Conservation (phyloP, 2,329 filamentous ascomycete genomes). For the Dactylellina cionopaga region DNA sequence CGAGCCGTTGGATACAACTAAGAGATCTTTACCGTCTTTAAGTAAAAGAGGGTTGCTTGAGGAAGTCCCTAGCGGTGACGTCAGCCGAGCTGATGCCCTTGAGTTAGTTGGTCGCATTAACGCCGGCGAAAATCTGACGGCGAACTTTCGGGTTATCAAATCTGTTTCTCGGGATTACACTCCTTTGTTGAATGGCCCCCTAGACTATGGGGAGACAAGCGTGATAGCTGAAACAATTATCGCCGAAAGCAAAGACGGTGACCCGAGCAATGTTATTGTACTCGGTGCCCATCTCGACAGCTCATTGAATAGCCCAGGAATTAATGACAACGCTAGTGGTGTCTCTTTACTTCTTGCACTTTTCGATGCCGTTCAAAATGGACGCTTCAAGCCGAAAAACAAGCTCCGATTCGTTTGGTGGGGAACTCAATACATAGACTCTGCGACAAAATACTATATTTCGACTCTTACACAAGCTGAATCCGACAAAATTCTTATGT, state of each 20-base stretch:
- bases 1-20: conserved; percentile 59
- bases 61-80: conserved; percentile 60
- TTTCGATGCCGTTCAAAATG: conserved; percentile 23
- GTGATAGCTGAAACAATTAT: too few species aligned
- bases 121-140: conserved; percentile 61
- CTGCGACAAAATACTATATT: conserved; percentile 59
- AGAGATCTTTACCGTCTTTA: conserved; percentile 61
- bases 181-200: too few species aligned
- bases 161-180: too few species aligned
- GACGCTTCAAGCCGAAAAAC: conserved; percentile 50
- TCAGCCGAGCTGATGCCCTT: conserved; percentile 62
- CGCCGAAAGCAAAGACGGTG: background rate
- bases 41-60: conserved; percentile 55
- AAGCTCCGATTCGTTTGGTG: conserved; percentile 59
- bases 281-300: conserved; percentile 59
- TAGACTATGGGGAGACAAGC: too few species aligned
- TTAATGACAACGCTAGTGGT: conserved; percentile 59
- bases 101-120: conserved; percentile 61
- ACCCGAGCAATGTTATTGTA: conserved; percentile 14
- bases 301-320: conserved; percentile 58
- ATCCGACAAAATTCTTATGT: conserved; percentile 56
- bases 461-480: conserved; percentile 53
- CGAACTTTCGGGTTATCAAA: conserved; percentile 62
- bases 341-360: conserved; percentile 58
- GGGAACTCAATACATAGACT: conserved; percentile 56